A percentile compares a stretch with the other conserved stretches of the same genome.
phyloP scores from a whole-genome alignment of 805 yeast genomes.

The Cyberlindnera mrakii region DNA sequence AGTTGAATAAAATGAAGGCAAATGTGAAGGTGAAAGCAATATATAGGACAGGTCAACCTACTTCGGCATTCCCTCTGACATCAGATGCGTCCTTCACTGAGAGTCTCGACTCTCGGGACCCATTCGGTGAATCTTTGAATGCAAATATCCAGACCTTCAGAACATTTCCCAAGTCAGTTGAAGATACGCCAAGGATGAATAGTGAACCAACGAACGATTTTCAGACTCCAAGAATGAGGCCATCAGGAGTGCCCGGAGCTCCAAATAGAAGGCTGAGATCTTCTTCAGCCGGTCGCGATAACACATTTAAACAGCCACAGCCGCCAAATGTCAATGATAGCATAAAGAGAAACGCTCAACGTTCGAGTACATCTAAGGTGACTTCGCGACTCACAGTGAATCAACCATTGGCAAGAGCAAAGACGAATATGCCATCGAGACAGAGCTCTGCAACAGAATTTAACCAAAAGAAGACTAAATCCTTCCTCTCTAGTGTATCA shows the following conservation, averaged over 20 bases:
- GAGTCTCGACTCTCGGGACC: slow-evolving; percentile 17
- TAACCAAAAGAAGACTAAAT: slow-evolving; percentile 16
- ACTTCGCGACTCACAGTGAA: slow-evolving; percentile 39
- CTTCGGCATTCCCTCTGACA: slow-evolving; percentile 13
- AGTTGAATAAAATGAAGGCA: slow-evolving; percentile 67
- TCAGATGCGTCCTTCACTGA: slow-evolving; percentile 1
- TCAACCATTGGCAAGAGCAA: slow-evolving; percentile 29
- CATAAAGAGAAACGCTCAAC: slow-evolving; percentile 18
- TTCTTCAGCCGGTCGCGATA: slow-evolving; percentile 5
- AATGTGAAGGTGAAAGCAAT: slow-evolving; percentile 54
- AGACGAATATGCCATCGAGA: slow-evolving; percentile 8
- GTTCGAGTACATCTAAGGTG: slow-evolving; percentile 37
- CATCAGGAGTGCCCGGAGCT: slow-evolving; percentile 30
- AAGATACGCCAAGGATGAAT: slow-evolving; percentile 15
- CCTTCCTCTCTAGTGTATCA: slow-evolving; percentile 4
- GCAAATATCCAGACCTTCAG: slow-evolving; percentile 13
- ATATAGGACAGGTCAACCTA: slow-evolving; percentile 28
- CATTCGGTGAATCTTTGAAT: slow-evolving; percentile 22
- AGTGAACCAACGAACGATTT: slow-evolving; percentile 24
- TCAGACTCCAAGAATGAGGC: slow-evolving; percentile 37
- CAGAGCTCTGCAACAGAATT: slow-evolving; percentile 10
- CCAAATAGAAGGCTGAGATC: slow-evolving; percentile 32
- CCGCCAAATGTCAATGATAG: slow-evolving; percentile 13
- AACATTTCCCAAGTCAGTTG: slow-evolving; percentile 9
- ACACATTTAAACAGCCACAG: slow-evolving; percentile 18